phyloP scores from a whole-genome alignment of 352 stramenopile species.

The Pythium folliculosum region DNA sequence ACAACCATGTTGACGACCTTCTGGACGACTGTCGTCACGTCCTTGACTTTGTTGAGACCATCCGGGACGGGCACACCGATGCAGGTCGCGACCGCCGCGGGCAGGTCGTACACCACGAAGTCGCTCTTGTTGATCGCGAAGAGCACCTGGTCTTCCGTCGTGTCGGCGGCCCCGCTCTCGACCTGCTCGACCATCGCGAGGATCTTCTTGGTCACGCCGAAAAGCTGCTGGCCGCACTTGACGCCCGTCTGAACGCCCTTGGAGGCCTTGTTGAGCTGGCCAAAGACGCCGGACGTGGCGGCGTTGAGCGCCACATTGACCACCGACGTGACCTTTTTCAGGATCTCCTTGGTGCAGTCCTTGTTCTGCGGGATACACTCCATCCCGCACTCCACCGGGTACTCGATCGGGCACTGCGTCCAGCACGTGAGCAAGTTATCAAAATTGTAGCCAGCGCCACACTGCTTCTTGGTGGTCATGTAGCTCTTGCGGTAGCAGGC shows the following conservation, averaged over 20 bases:
- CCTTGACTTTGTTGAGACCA: conserved; percentile 36
- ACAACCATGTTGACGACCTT: conserved; percentile 38
- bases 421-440: conserved; percentile 55
- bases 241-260: conserved; percentile 26
- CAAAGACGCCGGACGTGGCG: conserved; percentile 43
- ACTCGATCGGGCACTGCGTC: conserved; percentile 56
- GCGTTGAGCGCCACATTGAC: conserved; percentile 41
- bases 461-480: conserved; percentile 36
- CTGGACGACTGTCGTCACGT: conserved; percentile 41
- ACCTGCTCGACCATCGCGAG: conserved; percentile 19
- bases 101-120: conserved; percentile 53
- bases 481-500: conserved; percentile 38
- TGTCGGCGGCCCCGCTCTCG: conserved; percentile 28
- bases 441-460: conserved; percentile 44
- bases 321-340: conserved; percentile 43
- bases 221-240: conserved; percentile 31
- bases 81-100: conserved; percentile 49
- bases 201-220: conserved; percentile 23
- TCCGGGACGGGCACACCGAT: conserved; percentile 33
- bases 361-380: conserved; percentile 66
- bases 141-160: conserved; percentile 44
- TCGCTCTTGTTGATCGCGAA: conserved; percentile 61
- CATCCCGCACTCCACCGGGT: conserved; percentile 53
- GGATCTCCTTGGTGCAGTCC: conserved; percentile 54
- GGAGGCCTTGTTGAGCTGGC: conserved; percentile 27